Conservation (phyloP, 164 flowering plant genomes). For the Piper betle region DNA sequence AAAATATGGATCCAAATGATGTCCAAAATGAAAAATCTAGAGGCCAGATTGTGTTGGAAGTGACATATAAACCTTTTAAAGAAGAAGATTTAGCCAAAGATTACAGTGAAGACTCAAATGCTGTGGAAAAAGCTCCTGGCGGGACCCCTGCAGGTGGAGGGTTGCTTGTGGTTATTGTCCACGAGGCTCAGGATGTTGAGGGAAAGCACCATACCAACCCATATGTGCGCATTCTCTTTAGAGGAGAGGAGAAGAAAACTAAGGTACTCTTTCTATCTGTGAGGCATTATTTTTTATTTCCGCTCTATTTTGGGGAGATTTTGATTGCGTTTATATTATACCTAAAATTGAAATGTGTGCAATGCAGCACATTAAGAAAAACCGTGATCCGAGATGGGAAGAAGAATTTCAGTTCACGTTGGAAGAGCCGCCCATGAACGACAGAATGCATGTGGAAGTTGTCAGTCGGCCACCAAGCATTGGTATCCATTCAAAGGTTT, state of each 20-base stretch:
- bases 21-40: constrained; percentile 59
- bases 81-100: constrained; percentile 39
- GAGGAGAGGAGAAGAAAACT: constrained; percentile 69
- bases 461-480: constrained; percentile 50
- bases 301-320: too few species aligned
- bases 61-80: constrained; percentile 58
- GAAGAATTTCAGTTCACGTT: constrained; percentile 61
- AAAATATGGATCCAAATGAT: constrained; percentile 66
- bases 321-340: too few species aligned
- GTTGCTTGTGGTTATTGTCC: constrained; percentile 52
- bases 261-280: constrained; percentile 33
- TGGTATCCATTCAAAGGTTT: constrained; percentile 79
- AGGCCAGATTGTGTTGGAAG: constrained; percentile 59
- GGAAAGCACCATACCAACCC: constrained; percentile 94
- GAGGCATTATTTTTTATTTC: background rate
- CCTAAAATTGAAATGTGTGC: background rate
- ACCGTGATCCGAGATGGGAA: constrained; percentile 83
- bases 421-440: constrained; percentile 63
- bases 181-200: constrained; percentile 73
- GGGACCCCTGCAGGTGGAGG: constrained; percentile 81
- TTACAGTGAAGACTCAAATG: constrained; percentile 24
- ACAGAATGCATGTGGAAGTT: constrained; percentile 63
- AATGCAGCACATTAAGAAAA: constrained; percentile 57
- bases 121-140: constrained; percentile 60
- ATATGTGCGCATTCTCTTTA: constrained; percentile 47